These are phyloP conservation scores for Flaveria trinervia DNA, from an alignment of 129 eudicot species.

Conservation along the genomic window DNA sequence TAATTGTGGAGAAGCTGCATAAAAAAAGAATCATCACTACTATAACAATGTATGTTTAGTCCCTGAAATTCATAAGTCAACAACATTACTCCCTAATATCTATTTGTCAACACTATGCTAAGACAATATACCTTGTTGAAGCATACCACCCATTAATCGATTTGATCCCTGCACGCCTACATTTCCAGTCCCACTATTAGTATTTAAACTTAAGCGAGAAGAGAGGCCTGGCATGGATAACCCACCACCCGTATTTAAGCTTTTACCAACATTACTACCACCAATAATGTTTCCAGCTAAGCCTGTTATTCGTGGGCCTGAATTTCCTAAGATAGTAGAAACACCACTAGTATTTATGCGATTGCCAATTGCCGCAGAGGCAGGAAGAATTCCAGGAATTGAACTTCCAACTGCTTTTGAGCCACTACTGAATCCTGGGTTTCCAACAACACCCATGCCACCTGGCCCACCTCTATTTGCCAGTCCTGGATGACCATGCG, in stretches of 20 bases:
- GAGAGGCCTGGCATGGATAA: conserved; percentile 81
- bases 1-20: conserved; percentile 91
- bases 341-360: conserved; percentile 68
- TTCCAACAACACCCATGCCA: conserved; percentile 76
- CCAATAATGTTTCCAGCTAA: conserved; percentile 75
- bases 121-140: conserved; percentile 77
- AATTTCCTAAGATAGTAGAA: conserved; percentile 69
- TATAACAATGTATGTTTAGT: neutral
- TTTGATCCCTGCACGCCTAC: conserved; percentile 75
- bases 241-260: conserved; percentile 78
- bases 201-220: conserved; percentile 67
- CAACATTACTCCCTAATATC: neutral
- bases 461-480: conserved; percentile 62
- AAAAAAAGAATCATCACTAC: neutral
- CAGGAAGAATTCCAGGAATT: conserved; percentile 80
- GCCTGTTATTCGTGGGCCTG: conserved; percentile 63
- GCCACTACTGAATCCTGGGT: conserved; percentile 69
- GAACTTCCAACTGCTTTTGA: conserved; percentile 84
- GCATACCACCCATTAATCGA: conserved; percentile 81
- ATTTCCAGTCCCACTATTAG: conserved; percentile 75
- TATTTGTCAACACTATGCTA: neutral
- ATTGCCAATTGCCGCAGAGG: conserved; percentile 75
- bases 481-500: conserved; percentile 86
- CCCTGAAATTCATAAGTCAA: neutral
- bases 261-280: conserved; percentile 76